phyloP scores from a whole-genome alignment of 2,329 filamentous ascomycete genomes.

The Fonsecaea monophora region DNA sequence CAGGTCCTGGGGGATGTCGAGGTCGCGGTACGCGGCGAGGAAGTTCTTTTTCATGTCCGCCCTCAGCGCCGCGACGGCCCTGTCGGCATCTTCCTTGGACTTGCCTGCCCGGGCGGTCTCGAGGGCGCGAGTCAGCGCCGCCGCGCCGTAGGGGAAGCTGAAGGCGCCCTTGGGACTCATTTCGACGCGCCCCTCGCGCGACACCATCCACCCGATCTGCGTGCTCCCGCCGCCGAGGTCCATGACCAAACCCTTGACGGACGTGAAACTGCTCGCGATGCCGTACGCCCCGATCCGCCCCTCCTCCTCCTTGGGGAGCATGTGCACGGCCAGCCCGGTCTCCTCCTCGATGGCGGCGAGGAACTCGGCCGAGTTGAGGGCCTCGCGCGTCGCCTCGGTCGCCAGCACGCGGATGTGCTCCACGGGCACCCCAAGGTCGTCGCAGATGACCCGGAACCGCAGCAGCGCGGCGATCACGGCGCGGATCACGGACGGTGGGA shows the following conservation, averaged over 20 bases:
- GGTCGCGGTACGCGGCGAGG: slow-evolving; percentile 61
- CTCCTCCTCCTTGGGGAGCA: slow-evolving; percentile 80
- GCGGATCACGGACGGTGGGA: slow-evolving; percentile 65
- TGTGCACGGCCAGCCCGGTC: slow-evolving; percentile 71
- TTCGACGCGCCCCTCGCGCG: slow-evolving; percentile 55
- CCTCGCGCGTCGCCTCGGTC: slow-evolving; percentile 88
- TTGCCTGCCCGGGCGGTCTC: slow-evolving; percentile 53
- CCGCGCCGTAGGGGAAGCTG: slow-evolving; percentile 73
- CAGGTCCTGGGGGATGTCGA: slow-evolving; percentile 64
- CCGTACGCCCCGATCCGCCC: slow-evolving; percentile 83
- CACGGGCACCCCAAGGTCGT: slow-evolving; percentile 69
- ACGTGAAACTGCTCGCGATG: slow-evolving; percentile 73
- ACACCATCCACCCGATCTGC: slow-evolving; percentile 71
- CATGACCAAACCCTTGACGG: slow-evolving; percentile 78
- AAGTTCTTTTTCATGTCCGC: slow-evolving; percentile 63
- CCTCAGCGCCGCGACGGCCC: slow-evolving; percentile 49
- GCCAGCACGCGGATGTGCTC: slow-evolving; percentile 76
- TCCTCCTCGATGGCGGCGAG: slow-evolving; percentile 66
- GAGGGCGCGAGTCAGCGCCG: slow-evolving; percentile 65
- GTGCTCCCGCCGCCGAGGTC: slow-evolving; percentile 70
- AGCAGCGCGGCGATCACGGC: slow-evolving; percentile 71
- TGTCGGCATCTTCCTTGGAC: slow-evolving; percentile 39
- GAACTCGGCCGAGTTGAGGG: slow-evolving; percentile 75
- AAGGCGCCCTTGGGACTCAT: slow-evolving; percentile 63
- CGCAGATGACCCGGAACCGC: slow-evolving; percentile 74